phyloP scores from a whole-genome alignment of 2,329 filamentous ascomycete species.

The Ceratocystis alfenasii region DNA sequence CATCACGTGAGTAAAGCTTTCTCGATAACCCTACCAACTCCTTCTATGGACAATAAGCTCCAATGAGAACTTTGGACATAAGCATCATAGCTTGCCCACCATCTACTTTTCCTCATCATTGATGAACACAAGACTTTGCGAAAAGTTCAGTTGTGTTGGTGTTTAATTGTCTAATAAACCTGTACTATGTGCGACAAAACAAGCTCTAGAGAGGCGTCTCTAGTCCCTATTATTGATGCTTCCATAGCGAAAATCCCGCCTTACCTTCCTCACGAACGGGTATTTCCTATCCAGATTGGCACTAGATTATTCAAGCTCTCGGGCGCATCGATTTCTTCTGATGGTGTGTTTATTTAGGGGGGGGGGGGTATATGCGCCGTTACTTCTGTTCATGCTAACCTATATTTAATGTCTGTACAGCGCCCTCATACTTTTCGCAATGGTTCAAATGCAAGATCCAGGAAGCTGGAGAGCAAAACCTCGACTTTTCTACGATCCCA shows the following conservation, averaged over 20 bases:
- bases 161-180: background rate
- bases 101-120: background rate
- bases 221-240: background rate
- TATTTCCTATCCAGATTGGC: slow-evolving; percentile 65
- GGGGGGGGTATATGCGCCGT: slow-evolving; percentile 16
- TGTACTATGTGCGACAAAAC: background rate
- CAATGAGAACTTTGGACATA: no score
- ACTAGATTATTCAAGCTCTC: slow-evolving; percentile 61
- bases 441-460: slow-evolving; percentile 80
- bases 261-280: slow-evolving; percentile 56
- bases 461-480: slow-evolving; percentile 45
- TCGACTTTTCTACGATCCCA: slow-evolving; percentile 39
- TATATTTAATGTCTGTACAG: slow-evolving; percentile 34
- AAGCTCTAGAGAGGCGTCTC: background rate
- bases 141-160: background rate
- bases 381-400: background rate
- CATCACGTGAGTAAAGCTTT: background rate
- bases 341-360: slow-evolving; percentile 37
- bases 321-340: slow-evolving; percentile 59
- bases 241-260: slow-evolving; percentile 39
- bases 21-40: no score
- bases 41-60: background rate
- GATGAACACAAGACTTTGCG: background rate
- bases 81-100: background rate
- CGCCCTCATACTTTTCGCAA: slow-evolving; percentile 89